Percentiles rank a stretch among this genome's conserved stretches.
Evolutionary conservation across 768 basidiomycete genomes (phyloP).

Genomic region (Kwoniella heveanensis): DNA sequence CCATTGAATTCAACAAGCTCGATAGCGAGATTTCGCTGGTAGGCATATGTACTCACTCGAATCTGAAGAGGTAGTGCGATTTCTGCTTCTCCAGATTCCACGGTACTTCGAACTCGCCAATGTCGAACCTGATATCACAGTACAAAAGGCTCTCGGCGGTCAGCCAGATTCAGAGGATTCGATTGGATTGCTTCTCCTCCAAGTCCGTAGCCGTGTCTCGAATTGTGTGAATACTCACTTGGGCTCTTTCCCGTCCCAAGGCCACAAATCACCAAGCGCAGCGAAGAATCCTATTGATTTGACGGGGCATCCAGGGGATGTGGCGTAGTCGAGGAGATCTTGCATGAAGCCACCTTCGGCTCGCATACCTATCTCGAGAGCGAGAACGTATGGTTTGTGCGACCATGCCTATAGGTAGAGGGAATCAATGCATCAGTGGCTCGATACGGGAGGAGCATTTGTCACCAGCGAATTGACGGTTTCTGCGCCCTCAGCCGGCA

Average conservation of each 20-base stretch:
- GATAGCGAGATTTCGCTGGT: too few species aligned
- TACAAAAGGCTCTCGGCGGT: too few species aligned
- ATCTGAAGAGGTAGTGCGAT: constrained; percentile 2
- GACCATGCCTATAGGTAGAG: constrained; percentile 11
- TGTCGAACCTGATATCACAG: constrained; percentile 17
- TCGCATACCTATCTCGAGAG: constrained; percentile 16
- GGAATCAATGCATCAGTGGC: too few species aligned
- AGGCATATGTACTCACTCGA: constrained; percentile 11
- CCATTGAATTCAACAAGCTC: too few species aligned
- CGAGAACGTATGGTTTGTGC: constrained; percentile 8
- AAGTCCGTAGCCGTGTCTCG: too few species aligned
- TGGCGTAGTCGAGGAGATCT: constrained; percentile 14
- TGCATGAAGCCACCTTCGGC: constrained; percentile 11
- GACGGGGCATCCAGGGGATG: constrained; percentile 13
- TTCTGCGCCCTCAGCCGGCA: too few species aligned
- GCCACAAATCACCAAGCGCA: constrained; percentile 15
- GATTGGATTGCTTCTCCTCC: too few species aligned
- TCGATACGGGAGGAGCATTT: too few species aligned
- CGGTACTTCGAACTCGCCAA: constrained; percentile 10
- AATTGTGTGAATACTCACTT: constrained; percentile 8
- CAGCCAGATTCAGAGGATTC: too few species aligned
- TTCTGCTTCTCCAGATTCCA: constrained; percentile 13
- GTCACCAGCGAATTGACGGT: too few species aligned
- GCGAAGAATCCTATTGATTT: constrained; percentile 20
- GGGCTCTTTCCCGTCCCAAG: constrained; percentile 10